These are phyloP conservation scores for Talaromyces sp. DNA, from an alignment of 2,329 filamentous ascomycete species.

Conservation along the genomic window DNA sequence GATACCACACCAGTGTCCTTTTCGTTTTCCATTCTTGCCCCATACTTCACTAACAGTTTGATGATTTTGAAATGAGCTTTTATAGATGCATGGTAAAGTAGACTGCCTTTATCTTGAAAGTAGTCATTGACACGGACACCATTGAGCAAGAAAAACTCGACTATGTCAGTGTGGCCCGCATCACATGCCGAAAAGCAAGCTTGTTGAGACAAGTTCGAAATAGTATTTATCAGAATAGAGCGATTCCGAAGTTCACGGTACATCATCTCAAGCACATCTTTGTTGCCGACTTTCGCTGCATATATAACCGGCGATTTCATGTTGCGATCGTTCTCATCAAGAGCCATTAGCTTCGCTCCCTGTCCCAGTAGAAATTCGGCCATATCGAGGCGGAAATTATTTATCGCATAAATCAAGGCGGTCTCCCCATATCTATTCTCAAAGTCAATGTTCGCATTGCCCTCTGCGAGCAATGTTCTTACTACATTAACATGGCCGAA, in stretches of 20 bases:
- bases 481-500: not conserved
- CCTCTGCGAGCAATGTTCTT: not conserved
- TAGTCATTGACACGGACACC: not conserved
- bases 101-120: not conserved
- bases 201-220: not conserved
- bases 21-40: conserved; percentile 3
- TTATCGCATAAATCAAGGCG: not conserved
- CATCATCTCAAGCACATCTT: not conserved
- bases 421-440: not conserved
- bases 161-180: not conserved
- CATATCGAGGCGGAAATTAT: not conserved
- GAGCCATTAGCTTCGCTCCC: not conserved
- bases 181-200: not conserved
- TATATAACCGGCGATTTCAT: not conserved
- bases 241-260: not conserved
- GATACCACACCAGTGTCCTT: not conserved
- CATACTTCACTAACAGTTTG: not conserved
- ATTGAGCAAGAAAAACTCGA: not conserved
- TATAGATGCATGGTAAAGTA: not conserved
- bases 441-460: not conserved
- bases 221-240: not conserved
- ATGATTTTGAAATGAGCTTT: not conserved
- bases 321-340: not conserved
- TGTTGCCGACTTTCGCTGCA: not conserved
- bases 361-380: not conserved